Conservation (phyloP, 306 rosid species). For the Oxytropis ochrocephala region DNA sequence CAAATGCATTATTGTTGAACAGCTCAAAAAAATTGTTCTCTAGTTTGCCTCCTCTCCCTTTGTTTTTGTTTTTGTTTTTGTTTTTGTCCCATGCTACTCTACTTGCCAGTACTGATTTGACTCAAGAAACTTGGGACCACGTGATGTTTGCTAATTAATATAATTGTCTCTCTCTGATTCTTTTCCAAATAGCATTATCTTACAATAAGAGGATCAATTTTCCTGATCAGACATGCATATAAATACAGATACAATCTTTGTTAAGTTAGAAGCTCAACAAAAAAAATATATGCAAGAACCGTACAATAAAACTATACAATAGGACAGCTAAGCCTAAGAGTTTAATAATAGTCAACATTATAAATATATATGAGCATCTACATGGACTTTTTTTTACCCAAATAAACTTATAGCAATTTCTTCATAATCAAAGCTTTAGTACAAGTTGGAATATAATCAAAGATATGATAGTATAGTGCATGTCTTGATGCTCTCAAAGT, state of each 20-base stretch:
- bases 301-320: neutral
- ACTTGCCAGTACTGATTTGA: neutral
- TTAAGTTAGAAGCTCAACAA: neutral
- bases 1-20: neutral
- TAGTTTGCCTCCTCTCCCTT: neutral
- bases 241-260: constrained; percentile 4
- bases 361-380: too few relatives aligned
- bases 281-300: neutral
- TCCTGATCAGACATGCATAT: neutral
- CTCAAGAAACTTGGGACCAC: constrained; percentile 29
- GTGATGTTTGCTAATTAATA: neutral
- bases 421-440: too few relatives aligned
- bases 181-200: constrained; percentile 5
- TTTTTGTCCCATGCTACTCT: neutral
- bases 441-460: too few relatives aligned
- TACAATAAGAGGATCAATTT: neutral
- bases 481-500: too few relatives aligned
- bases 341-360: neutral
- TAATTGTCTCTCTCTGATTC: neutral
- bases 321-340: constrained; percentile 1
- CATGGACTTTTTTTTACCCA: too few relatives aligned
- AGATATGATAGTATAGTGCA: too few relatives aligned
- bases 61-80: neutral
- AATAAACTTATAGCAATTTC: too few relatives aligned
- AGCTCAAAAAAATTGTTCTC: neutral